Evolutionary conservation across 345 rosid genomes (phyloP).

Genomic region (Diplotaxis tenuifolia): DNA sequence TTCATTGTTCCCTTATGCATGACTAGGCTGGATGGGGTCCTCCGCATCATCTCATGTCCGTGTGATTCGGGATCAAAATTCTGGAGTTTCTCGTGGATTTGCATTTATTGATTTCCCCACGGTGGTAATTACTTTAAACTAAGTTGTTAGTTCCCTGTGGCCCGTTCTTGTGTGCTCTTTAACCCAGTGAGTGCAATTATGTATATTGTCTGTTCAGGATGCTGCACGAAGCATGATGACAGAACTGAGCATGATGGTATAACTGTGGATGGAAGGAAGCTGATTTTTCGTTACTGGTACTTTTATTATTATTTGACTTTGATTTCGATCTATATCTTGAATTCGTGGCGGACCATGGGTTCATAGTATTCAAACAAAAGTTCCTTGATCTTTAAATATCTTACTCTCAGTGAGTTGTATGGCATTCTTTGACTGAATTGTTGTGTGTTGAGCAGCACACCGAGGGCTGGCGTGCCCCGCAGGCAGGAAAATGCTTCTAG

Average conservation of each 20-base stretch:
- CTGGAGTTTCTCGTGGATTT: constrained; percentile 94
- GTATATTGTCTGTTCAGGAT: constrained; percentile 46
- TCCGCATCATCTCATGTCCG: constrained; percentile 89
- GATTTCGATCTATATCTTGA: neutral
- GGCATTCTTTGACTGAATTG: constrained; percentile 29
- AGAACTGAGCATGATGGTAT: constrained; percentile 78
- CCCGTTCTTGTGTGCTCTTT: constrained; percentile 18
- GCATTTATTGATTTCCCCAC: constrained; percentile 96
- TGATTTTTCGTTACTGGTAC: constrained; percentile 89
- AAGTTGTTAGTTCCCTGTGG: constrained; percentile 5
- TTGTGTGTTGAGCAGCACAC: constrained; percentile 74
- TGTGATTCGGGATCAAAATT: constrained; percentile 80
- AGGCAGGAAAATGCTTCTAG: constrained; percentile 59
- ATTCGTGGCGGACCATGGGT: neutral
- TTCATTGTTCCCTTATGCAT: constrained; percentile 12
- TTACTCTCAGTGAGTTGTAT: constrained; percentile 5
- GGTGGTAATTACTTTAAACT: constrained; percentile 49
- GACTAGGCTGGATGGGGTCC: constrained; percentile 97
- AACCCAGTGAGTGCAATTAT: constrained; percentile 13
- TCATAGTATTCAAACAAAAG: neutral
- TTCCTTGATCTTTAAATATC: neutral
- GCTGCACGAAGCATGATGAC: constrained; percentile 90
- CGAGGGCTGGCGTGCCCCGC: constrained; percentile 64
- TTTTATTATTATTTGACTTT: neutral
- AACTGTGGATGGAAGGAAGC: constrained; percentile 77